These are phyloP conservation scores for Epicoccum sorghinum DNA, from an alignment of 2,329 filamentous ascomycete species.

Conservation along the genomic window DNA sequence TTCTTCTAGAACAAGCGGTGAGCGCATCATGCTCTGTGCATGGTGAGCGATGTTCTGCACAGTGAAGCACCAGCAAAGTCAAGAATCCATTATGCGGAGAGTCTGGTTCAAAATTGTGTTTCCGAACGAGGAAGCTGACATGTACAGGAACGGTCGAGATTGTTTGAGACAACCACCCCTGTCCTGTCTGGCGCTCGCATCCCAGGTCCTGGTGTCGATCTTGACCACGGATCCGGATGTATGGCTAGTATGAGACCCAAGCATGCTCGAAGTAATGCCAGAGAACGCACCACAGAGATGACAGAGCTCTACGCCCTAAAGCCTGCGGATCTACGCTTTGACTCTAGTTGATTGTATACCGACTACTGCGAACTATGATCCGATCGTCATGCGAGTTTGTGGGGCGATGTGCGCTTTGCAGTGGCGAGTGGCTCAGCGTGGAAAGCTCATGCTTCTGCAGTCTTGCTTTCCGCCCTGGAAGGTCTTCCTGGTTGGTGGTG, in stretches of 20 bases:
- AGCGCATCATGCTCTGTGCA: constrained; percentile 12
- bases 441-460: constrained; percentile 5
- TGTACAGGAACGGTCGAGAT: constrained; percentile 3
- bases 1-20: constrained; percentile 21
- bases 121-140: constrained; percentile 11
- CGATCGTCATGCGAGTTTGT: constrained; percentile 17
- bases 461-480: constrained; percentile 5
- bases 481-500: constrained; percentile 7
- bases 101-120: not conserved
- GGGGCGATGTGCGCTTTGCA: constrained; percentile 11
- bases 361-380: constrained; percentile 7
- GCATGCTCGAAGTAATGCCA: constrained; percentile 1
- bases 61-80: not conserved
- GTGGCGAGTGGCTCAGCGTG: not conserved
- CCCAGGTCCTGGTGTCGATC: constrained; percentile 10
- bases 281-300: not conserved
- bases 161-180: constrained; percentile 4
- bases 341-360: not conserved
- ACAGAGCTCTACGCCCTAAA: not conserved
- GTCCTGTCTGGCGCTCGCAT: not conserved
- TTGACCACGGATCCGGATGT: constrained; percentile 1
- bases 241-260: constrained; percentile 1
- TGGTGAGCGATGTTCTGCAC: constrained; percentile 1
- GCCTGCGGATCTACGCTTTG: not conserved
- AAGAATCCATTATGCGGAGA: not conserved